A percentile compares a stretch with the other conserved stretches of the same genome.
phyloP scores from a whole-genome alignment of 1,139 yeast genomes.

The Martiniozyma asiatica region DNA sequence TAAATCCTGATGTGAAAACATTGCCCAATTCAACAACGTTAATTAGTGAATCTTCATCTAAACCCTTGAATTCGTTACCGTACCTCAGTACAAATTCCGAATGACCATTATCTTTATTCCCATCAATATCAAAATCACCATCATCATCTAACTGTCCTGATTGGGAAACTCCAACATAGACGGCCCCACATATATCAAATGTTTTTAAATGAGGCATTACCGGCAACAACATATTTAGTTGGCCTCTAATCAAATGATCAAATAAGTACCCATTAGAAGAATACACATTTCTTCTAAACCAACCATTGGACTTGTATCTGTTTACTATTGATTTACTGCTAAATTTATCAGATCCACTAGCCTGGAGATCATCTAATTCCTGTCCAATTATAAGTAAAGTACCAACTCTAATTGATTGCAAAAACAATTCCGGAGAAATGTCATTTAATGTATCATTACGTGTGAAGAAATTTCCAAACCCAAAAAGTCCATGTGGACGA shows the following conservation, averaged over 20 bases:
- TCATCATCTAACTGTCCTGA: slow-evolving; percentile 1
- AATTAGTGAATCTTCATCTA: slow-evolving; percentile 12
- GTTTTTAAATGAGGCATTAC: slow-evolving; percentile 12
- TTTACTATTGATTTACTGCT: slow-evolving; percentile 5
- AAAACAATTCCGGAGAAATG: slow-evolving; percentile 6
- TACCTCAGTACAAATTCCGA: slow-evolving; percentile 12
- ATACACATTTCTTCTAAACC: slow-evolving; percentile 4
- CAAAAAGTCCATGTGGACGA: slow-evolving; percentile 3
- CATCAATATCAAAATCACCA: slow-evolving; percentile 1
- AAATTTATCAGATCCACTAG: slow-evolving; percentile 1
- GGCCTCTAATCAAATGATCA: slow-evolving; percentile 18
- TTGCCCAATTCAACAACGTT: slow-evolving; percentile 18
- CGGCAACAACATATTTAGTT: slow-evolving; percentile 14
- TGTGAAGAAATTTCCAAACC: slow-evolving; percentile 4
- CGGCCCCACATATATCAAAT: slow-evolving; percentile 22
- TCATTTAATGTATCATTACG: no score
- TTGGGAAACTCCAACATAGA: slow-evolving; percentile 11
- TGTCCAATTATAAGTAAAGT: slow-evolving; percentile 20
- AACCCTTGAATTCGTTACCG: slow-evolving; percentile 14
- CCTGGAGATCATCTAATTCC: slow-evolving; percentile 17
- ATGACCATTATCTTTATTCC: no score
- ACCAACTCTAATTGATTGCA: slow-evolving; percentile 20
- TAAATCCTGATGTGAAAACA: no score
- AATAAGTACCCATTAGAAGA: slow-evolving; percentile 15
- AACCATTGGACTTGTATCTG: slow-evolving; percentile 4